Percentiles rank a stretch among this genome's conserved stretches.
These are phyloP conservation scores for Fusarium sarcochroum DNA, from an alignment of 2,329 filamentous ascomycete genomes.

Conservation along the genomic window DNA sequence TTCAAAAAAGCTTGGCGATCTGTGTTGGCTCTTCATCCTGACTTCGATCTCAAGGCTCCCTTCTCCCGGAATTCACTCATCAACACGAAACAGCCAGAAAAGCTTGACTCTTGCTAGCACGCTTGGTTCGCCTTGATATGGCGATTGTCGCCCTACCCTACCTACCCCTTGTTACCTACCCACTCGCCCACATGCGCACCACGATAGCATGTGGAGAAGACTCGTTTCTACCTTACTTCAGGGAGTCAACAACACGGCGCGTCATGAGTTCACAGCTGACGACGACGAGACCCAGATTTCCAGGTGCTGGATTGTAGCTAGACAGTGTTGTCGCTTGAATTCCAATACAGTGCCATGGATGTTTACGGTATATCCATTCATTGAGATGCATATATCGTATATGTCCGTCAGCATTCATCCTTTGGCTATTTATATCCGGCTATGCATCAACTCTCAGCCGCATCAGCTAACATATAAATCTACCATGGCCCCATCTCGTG, in stretches of 20 bases:
- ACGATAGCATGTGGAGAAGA: constrained; percentile 2
- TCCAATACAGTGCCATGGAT: constrained; percentile 11
- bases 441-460: not conserved
- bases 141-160: not conserved
- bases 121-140: not conserved
- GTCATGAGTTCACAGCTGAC: constrained; percentile 35
- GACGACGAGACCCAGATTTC: constrained; percentile 29
- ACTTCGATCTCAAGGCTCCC: constrained; percentile 11
- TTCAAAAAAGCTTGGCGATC: constrained; percentile 1
- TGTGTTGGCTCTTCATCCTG: constrained; percentile 11
- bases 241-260: constrained; percentile 10
- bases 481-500: not conserved
- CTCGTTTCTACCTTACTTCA: not conserved
- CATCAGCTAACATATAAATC: constrained; percentile 7
- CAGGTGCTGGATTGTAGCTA: not conserved
- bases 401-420: not conserved
- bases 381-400: not conserved
- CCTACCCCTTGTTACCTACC: not conserved
- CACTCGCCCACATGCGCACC: constrained; percentile 13
- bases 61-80: constrained; percentile 9
- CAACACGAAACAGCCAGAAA: constrained; percentile 27
- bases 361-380: not conserved
- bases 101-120: constrained; percentile 10
- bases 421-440: not conserved
- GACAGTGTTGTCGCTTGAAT: constrained; percentile 17